These are phyloP conservation scores for Glebionis coronaria DNA, from an alignment of 129 eudicot species.

Conservation along the genomic window DNA sequence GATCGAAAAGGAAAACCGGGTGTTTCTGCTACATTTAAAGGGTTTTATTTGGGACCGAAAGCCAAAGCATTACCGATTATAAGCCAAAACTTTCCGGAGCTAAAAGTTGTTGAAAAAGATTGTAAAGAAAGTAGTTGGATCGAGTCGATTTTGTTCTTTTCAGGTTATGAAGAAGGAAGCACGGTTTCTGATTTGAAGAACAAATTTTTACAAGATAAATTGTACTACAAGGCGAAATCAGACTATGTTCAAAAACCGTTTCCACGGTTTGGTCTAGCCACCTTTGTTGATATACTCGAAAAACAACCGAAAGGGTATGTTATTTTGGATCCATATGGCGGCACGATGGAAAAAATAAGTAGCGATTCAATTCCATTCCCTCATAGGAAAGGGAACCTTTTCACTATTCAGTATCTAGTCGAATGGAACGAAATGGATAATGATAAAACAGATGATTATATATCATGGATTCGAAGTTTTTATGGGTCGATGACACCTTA, in stretches of 20 bases:
- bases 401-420: slow-evolving; percentile 54
- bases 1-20: slow-evolving; percentile 28
- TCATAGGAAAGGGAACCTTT: slow-evolving; percentile 73
- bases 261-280: slow-evolving; percentile 32
- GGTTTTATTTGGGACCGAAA: slow-evolving; percentile 59
- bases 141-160: slow-evolving; percentile 59
- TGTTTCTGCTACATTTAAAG: slow-evolving; percentile 49
- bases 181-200: slow-evolving; percentile 32
- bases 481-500: slow-evolving; percentile 55
- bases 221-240: slow-evolving; percentile 73
- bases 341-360: slow-evolving; percentile 48
- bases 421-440: slow-evolving; percentile 52
- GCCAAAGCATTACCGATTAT: slow-evolving; percentile 30
- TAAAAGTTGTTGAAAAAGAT: slow-evolving; percentile 41
- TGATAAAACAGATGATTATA: slow-evolving; percentile 26
- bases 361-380: slow-evolving; percentile 67
- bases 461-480: slow-evolving; percentile 61
- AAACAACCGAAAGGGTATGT: slow-evolving; percentile 72
- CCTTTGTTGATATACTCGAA: slow-evolving; percentile 37
- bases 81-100: slow-evolving; percentile 40
- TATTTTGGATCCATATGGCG: slow-evolving; percentile 77
- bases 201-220: slow-evolving; percentile 38
- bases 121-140: slow-evolving; percentile 76
- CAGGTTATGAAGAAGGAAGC: slow-evolving; percentile 40
- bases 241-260: slow-evolving; percentile 56